Percentiles rank a stretch among this genome's conserved stretches.
These are phyloP conservation scores for Oxytropis ochrocephala DNA, from an alignment of 306 rosid genomes.

Conservation along the genomic window DNA sequence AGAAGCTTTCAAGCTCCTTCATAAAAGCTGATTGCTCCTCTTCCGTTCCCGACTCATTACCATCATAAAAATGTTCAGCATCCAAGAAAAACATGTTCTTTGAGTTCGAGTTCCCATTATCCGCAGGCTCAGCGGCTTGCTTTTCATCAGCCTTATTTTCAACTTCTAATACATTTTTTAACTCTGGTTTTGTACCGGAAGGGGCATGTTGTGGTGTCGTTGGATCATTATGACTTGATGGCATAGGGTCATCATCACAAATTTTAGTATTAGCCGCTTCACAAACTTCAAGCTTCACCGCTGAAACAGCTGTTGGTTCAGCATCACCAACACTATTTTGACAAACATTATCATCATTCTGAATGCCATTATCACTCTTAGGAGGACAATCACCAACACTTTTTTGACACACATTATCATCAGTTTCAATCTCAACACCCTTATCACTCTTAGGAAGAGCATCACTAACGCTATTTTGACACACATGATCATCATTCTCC, in stretches of 20 bases:
- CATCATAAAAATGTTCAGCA: slow-evolving; percentile 53
- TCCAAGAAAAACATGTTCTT: slow-evolving; percentile 49
- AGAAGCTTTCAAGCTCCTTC: slow-evolving; percentile 85
- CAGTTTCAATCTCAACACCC: slow-evolving; percentile 19
- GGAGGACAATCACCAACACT: slow-evolving; percentile 2
- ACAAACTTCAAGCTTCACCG: slow-evolving; percentile 44
- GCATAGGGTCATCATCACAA: slow-evolving; percentile 1
- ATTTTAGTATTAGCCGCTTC: slow-evolving; percentile 29
- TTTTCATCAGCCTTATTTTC: slow-evolving; percentile 43
- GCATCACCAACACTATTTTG: slow-evolving; percentile 19
- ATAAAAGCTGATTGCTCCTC: slow-evolving; percentile 80
- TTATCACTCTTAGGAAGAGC: slow-evolving; percentile 17
- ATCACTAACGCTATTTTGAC: slow-evolving; percentile 19
- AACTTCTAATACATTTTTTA: slow-evolving; percentile 29
- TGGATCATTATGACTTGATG: slow-evolving; percentile 28
- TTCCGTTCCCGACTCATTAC: slow-evolving; percentile 88
- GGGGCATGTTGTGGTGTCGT: slow-evolving; percentile 26
- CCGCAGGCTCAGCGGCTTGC: slow-evolving; percentile 32
- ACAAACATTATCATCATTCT: neutral
- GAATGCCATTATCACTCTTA: slow-evolving; percentile 1
- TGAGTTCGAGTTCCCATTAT: slow-evolving; percentile 45
- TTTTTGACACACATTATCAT: slow-evolving; percentile 1
- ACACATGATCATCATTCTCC: neutral
- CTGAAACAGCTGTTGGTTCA: neutral
- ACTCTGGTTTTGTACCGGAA: slow-evolving; percentile 31